Base-by-base conservation (phyloP, 1,284 basidiomycete genomes). In the Apiotrichum porosum region DNA sequence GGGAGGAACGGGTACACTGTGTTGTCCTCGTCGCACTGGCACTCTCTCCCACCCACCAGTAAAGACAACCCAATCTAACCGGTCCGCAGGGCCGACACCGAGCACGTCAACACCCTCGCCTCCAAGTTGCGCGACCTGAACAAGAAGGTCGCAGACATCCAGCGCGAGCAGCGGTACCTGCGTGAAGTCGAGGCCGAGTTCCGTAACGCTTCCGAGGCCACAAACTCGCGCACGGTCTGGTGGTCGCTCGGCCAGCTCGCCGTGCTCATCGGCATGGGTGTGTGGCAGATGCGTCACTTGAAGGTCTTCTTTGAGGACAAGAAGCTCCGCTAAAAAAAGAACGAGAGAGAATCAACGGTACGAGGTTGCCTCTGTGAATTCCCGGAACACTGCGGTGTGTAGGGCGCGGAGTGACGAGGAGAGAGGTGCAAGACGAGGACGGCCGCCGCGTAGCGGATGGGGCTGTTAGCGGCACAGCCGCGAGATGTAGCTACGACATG, bases 101-200 rank as follows among this genome's bases (percentile, higher is more conserved):
- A 81, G 12, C 94, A 97, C 73, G 83, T 97, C 36, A 84, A 84
- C 3, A 88, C 92, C 61, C 79, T 98, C 31, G 85, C 92, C 0
- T 73, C 80, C 44, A 91, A 89, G 69, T 80, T 98, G 37, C 81
- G 88, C 26, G 93, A 97, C 58, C 78, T 99, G 48, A 98, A 97
- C 74, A 80, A 83, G 59, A 93, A 92, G 71, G 78, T 99, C 44
- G 85, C 88, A 66, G 92, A 97, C 65, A 86, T 98, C 57, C 79
- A 90, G 47, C 80, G 90, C 36, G 95, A 98, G 74, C 95, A 99
- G 76, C 90, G 95, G 71, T 99, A 95, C 69, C 93, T 98, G 77
- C 80, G 95, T 37, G 94, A 99, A 71, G 78, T 90, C 50, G 95
- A 99, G 74, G 80, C 86, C n/a, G 83, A 85, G 57, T 99, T 89